phyloP scores from a whole-genome alignment of 148 eudicot species.

The Silene latifolia region DNA sequence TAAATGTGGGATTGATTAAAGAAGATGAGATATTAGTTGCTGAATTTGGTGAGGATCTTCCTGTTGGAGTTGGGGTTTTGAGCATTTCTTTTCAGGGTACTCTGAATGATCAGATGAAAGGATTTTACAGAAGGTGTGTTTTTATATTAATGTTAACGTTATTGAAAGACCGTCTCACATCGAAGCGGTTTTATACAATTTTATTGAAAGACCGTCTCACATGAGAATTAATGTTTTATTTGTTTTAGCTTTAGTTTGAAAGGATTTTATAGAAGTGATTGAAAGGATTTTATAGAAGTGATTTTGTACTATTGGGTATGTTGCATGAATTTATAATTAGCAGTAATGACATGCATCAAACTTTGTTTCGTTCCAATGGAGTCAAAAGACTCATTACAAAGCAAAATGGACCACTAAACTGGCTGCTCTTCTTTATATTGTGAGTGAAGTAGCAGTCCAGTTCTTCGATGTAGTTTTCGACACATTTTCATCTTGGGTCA shows the following conservation, averaged over 20 bases:
- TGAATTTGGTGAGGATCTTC: constrained; percentile 69
- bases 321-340: background rate
- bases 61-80: constrained; percentile 63
- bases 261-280: too few relatives aligned
- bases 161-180: too few relatives aligned
- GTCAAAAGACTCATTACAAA: too few relatives aligned
- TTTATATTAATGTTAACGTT: background rate
- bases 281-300: too few relatives aligned
- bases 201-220: background rate
- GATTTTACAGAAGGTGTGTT: constrained; percentile 84
- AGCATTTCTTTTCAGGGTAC: constrained; percentile 63
- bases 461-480: too few relatives aligned
- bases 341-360: background rate
- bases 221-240: background rate
- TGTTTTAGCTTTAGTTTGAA: too few relatives aligned
- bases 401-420: too few relatives aligned
- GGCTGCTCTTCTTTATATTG: too few relatives aligned
- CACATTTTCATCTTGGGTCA: too few relatives aligned
- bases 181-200: too few relatives aligned
- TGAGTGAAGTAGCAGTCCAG: too few relatives aligned
- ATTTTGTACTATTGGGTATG: too few relatives aligned
- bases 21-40: constrained; percentile 77
- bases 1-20: constrained; percentile 49
- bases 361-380: background rate
- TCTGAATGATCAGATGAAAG: constrained; percentile 93